Conservation (phyloP, 2,329 filamentous ascomycete species). For the Fusarium penzigii region DNA sequence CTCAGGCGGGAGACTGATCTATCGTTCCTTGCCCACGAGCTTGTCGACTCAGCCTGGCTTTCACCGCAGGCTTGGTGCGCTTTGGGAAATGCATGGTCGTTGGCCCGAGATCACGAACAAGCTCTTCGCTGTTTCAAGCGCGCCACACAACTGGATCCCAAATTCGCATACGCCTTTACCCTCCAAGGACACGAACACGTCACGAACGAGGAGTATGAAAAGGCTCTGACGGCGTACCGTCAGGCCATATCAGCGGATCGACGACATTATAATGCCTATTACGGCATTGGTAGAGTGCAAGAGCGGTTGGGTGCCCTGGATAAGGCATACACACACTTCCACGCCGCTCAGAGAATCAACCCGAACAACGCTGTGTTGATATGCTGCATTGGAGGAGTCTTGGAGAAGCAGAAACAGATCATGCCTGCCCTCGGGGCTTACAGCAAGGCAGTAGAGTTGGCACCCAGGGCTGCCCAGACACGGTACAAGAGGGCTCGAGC, state of each 20-base stretch:
- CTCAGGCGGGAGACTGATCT: constrained; percentile 89
- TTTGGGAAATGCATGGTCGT: constrained; percentile 90
- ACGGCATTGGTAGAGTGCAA: constrained; percentile 80
- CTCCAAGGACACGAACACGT: constrained; percentile 95
- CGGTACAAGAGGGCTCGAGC: constrained; percentile 92
- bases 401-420: constrained; percentile 86
- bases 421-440: constrained; percentile 80
- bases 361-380: constrained; percentile 91
- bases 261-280: constrained; percentile 98
- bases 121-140: constrained; percentile 93
- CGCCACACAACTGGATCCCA: constrained; percentile 85
- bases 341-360: constrained; percentile 85
- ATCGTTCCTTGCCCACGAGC: constrained; percentile 86
- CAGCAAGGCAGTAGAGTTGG: constrained; percentile 76
- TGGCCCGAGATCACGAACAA: constrained; percentile 90
- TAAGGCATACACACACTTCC: constrained; percentile 88
- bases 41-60: constrained; percentile 83
- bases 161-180: constrained; percentile 94
- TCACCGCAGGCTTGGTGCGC: constrained; percentile 97
- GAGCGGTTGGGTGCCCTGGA: constrained; percentile 90
- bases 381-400: constrained; percentile 85
- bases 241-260: constrained; percentile 82
- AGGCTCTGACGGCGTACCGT: constrained; percentile 84
- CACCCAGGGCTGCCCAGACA: constrained; percentile 78
- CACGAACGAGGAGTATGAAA: constrained; percentile 95